Percentiles rank a stretch among this genome's conserved stretches.
Conservation (phyloP, 768 basidiomycete genomes). For the Termitomyces sp. region DNA sequence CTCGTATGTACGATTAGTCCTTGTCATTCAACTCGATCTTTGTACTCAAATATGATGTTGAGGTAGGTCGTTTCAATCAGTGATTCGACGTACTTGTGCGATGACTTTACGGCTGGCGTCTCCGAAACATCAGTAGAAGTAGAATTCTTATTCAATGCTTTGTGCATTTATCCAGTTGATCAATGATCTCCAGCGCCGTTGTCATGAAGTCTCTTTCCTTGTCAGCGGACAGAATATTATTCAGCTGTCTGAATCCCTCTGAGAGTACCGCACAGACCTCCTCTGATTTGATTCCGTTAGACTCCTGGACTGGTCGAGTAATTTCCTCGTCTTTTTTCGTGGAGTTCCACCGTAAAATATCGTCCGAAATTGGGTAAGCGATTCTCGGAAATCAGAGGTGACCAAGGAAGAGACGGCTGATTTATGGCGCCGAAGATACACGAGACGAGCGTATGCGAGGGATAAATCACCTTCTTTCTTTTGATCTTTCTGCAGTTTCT, state of each 20-base stretch:
- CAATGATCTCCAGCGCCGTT: background rate
- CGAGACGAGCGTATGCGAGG: background rate
- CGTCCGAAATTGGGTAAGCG: background rate
- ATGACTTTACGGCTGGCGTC: no score
- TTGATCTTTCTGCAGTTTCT: background rate
- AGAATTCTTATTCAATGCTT: background rate
- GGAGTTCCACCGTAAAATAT: background rate
- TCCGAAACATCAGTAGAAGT: background rate
- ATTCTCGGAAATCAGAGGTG: background rate
- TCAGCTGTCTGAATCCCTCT: background rate
- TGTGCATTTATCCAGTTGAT: background rate
- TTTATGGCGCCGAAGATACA: background rate
- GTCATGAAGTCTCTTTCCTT: background rate
- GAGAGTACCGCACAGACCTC: background rate
- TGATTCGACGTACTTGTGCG: background rate
- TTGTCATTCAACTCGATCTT: background rate
- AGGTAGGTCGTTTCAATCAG: background rate
- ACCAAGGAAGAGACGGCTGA: background rate
- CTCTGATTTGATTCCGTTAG: background rate
- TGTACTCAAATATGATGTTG: background rate
- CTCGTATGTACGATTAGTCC: background rate
- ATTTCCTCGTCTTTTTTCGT: no score
- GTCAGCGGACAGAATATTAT: background rate
- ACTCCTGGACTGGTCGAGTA: no score
- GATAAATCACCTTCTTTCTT: background rate